Evolutionary conservation across 805 yeast species (phyloP), one percentile per base, ranked within the genome.

Genomic region (Ogataea corticis): DNA sequence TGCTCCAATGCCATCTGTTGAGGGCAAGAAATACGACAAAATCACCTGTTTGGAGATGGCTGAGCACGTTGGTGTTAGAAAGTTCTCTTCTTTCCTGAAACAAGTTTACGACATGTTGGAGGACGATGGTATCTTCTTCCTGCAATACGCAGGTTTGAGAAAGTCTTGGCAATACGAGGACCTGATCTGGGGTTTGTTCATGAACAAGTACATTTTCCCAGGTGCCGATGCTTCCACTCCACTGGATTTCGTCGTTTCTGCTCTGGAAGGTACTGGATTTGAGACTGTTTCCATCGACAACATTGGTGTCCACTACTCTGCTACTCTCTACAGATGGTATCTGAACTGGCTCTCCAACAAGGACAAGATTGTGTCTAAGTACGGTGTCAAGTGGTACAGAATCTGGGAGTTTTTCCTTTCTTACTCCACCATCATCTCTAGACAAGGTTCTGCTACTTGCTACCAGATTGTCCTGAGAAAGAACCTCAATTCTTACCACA

Each of bases 221-320:
- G 97, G 97, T 70, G 96, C 96, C 42, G 97, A 89, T 71, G 96
- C 96, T 38, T 87, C 96, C 6, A 90, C 97, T 46, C 97, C 97
- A 31, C 77, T 90, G 57, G 88, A 88, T 49, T 90, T 87, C 62
- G 92, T 88, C 52, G 74, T 83, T 49, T 78, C 85, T 51, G 72
- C 78, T 51, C 78, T 89, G 63, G 97, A 89, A 72, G 83, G 80
- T 32, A 80, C 85, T 47, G 96, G 96, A 2, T 89, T 89, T 63
- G 97, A 89, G 73, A 80, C 87, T 56, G 90, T 83, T 42, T 74
- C 85, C 34, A 70, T 87, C 48, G 97, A 89, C 68, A 89, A 86
- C 69, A 86, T 89, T 58, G 97, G 97, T 68, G 96, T 89, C 44
- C 91, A 87, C 65, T 89, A 89, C 74, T 87, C 96, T 42, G 88